Evolutionary conservation across 306 rosid genomes (phyloP), one percentile per base, ranked within the genome.

Genomic region (Sophora flavescens): DNA sequence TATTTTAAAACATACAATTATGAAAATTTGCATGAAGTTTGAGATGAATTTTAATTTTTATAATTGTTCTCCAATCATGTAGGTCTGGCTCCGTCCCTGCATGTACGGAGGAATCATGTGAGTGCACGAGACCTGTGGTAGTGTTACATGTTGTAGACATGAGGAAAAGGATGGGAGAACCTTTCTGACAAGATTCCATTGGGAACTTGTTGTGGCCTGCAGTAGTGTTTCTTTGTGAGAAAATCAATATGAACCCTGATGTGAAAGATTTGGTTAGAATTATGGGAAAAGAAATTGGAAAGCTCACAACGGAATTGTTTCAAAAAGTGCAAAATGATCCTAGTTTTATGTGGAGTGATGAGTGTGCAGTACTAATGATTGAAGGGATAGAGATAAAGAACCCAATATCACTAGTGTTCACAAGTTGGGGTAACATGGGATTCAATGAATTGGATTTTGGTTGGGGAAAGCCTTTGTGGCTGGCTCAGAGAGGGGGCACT

Each of bases 381-480:
- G 87, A 75, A 48, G 68, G 39, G 0, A 13, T 84, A 33, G 83
- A 16, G 0, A 10, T 7, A 2, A 36, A 69, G 3, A 38, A 74
- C 5, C 80, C 87, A 1, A 67, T 71, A 4, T 48, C 83, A 0
- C 75, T 80, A 18, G 70, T 71, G 14, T 87, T 87, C 74, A 84
- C 90, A 16, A 81, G 85, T 15, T 87, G 90, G 91, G 72, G 50
- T 2, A 42, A 77, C 15, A 72, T 86, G 74, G 88, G 81, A 63
- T 86, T 87, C 52, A 36, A 59, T 9, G 75, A 82, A 4, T 2
- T 84, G n/a, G 76, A 86, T 56, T 89, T 90, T 70, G 91, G 91
- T 11, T 63, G 76, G 86, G 91, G 93, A 12, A 83, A 41, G 68
- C 90, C 90, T 38, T 52, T 77, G 35, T 87, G 94, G 91, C 6